Evolutionary conservation across 768 basidiomycete genomes (phyloP).

Genomic region (Tylopilus rubrobrunneus): DNA sequence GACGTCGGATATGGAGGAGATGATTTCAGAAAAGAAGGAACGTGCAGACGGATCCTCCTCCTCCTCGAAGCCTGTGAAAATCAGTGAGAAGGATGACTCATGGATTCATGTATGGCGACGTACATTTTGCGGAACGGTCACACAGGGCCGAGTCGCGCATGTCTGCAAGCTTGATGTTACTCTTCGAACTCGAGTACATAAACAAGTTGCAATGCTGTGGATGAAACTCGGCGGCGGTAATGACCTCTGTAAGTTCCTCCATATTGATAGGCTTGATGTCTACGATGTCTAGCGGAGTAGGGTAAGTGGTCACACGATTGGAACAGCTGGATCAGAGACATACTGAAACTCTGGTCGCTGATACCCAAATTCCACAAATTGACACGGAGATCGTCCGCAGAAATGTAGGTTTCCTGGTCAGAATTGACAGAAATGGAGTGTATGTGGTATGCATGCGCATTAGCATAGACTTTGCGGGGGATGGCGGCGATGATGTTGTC

Average conservation of each 20-base stretch:
- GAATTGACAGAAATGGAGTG: conserved; percentile 99
- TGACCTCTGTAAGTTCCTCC: conserved; percentile 99
- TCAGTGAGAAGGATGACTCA: conserved; percentile 9
- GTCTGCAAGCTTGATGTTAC: conserved; percentile 98
- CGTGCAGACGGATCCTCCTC: conserved; percentile 97
- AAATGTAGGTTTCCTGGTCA: conserved; percentile 99
- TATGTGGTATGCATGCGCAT: conserved; percentile 99
- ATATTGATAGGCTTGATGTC: conserved; percentile 99
- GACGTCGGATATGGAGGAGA: conserved; percentile 99
- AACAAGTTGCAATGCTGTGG: conserved; percentile 96
- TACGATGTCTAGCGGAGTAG: conserved; percentile 74
- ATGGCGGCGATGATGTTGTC: conserved; percentile 99
- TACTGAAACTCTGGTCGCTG: conserved; percentile 98
- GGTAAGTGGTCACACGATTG: conserved; percentile 4
- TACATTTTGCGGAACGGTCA: conserved; percentile 94
- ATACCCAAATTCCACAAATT: conserved; percentile 99
- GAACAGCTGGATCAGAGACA: conserved; percentile 33
- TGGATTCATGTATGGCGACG: conserved; percentile 28
- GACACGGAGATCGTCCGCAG: conserved; percentile 95
- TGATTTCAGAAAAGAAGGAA: conserved; percentile 99
- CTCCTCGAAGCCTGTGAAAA: conserved; percentile 85
- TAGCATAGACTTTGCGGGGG: conserved; percentile 97
- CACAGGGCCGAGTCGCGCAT: conserved; percentile 98
- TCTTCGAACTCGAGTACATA: conserved; percentile 99
- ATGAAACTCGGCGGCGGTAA: conserved; percentile 99